These are phyloP conservation scores for Cokeromyces recurvatus DNA, from an alignment of 371 early-diverging fungal genomes.

Conservation along the genomic window DNA sequence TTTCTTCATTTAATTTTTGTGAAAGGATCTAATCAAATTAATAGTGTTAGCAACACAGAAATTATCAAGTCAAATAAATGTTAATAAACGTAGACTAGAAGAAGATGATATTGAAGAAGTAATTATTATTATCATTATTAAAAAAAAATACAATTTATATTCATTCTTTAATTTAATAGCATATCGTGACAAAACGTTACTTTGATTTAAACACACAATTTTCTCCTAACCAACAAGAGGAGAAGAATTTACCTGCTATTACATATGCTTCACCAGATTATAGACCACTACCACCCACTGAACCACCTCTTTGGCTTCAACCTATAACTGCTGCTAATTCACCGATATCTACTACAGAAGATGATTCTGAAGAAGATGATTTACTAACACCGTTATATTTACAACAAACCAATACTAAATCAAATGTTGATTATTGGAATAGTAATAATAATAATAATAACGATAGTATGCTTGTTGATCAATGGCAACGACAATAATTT, in stretches of 20 bases:
- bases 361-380: conserved; percentile 21
- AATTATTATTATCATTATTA: neutral
- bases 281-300: conserved; percentile 23
- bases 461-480: conserved; percentile 4
- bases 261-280: conserved; percentile 32
- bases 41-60: neutral
- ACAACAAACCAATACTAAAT: neutral
- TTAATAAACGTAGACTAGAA: conserved; percentile 23
- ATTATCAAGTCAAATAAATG: neutral
- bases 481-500: too few species aligned
- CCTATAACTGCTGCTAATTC: conserved; percentile 12
- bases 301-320: conserved; percentile 22
- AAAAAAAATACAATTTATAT: neutral
- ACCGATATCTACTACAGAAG: conserved; percentile 16
- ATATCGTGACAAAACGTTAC: conserved; percentile 14
- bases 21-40: neutral
- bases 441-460: too few species aligned
- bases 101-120: conserved; percentile 15
- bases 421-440: conserved; percentile 3
- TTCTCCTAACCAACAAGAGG: conserved; percentile 14
- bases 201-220: conserved; percentile 23
- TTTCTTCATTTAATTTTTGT: neutral
- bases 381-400: conserved; percentile 11
- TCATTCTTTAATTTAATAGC: neutral
- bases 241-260: conserved; percentile 21